phyloP scores from a whole-genome alignment of 805 yeast genomes.

The Myxozyma neglecta region DNA sequence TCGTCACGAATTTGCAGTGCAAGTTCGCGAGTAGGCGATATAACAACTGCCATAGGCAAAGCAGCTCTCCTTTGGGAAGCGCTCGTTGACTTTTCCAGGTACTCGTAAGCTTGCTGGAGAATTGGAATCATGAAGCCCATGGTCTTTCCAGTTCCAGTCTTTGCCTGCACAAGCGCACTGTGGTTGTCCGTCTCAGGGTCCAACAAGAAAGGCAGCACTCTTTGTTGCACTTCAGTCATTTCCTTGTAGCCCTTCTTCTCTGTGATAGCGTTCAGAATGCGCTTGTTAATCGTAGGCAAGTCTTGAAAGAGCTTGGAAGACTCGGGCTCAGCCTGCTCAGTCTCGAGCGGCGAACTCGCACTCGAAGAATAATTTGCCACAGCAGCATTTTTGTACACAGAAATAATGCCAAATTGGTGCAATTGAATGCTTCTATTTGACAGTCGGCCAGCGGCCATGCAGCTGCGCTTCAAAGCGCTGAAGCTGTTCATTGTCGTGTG shows the following conservation, averaged over 20 bases:
- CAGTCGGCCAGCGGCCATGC: too few relatives aligned
- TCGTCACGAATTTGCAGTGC: slow-evolving; percentile 71
- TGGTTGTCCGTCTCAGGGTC: slow-evolving; percentile 41
- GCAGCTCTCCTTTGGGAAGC: slow-evolving; percentile 59
- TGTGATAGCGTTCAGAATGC: neutral
- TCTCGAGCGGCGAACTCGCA: neutral
- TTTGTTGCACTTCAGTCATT: slow-evolving; percentile 24
- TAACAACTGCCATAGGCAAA: slow-evolving; percentile 62
- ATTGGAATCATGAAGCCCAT: slow-evolving; percentile 83
- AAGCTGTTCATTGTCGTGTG: too few relatives aligned
- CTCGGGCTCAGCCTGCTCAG: neutral
- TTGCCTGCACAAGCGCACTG: slow-evolving; percentile 89
- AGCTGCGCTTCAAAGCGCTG: too few relatives aligned
- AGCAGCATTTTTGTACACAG: neutral
- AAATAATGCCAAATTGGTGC: neutral
- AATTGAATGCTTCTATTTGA: neutral
- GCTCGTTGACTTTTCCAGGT: slow-evolving; percentile 49
- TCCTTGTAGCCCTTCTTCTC: neutral
- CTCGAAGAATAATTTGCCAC: too few relatives aligned
- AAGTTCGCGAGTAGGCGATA: slow-evolving; percentile 93
- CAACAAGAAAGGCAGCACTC: slow-evolving; percentile 35
- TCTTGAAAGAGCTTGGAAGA: neutral
- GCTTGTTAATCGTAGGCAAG: neutral
- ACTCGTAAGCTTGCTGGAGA: slow-evolving; percentile 64
- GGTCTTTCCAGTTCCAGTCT: slow-evolving; percentile 98